phyloP scores from a whole-genome alignment of 1,284 basidiomycete species.

The Cystobasidium sp. region DNA sequence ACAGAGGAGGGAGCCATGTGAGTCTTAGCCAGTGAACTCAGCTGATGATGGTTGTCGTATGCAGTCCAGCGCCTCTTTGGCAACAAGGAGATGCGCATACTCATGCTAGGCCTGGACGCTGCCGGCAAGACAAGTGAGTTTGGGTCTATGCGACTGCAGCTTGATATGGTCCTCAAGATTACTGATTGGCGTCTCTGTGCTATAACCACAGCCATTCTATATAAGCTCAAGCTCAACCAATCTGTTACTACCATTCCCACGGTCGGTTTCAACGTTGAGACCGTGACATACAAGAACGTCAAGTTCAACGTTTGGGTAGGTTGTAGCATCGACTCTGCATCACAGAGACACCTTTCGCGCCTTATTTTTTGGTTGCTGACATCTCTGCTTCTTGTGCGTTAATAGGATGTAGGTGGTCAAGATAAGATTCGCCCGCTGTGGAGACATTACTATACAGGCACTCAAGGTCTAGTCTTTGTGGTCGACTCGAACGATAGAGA shows the following conservation, averaged over 20 bases:
- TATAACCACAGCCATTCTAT: constrained; percentile 60
- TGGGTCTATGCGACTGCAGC: neutral
- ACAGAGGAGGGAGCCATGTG: too few species aligned
- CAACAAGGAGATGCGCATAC: constrained; percentile 56
- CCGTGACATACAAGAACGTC: constrained; percentile 59
- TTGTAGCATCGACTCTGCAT: constrained; percentile 16
- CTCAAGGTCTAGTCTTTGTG: constrained; percentile 68
- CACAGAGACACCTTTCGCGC: too few species aligned
- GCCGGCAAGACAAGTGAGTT: constrained; percentile 87
- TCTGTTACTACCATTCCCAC: constrained; percentile 61
- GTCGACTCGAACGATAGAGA: constrained; percentile 81
- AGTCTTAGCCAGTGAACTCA: neutral
- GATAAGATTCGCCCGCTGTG: constrained; percentile 65
- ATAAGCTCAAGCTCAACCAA: constrained; percentile 61
- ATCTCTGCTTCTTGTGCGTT: neutral
- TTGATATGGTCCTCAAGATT: neutral
- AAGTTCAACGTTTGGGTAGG: constrained; percentile 58
- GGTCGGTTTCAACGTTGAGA: constrained; percentile 63
- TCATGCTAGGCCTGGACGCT: constrained; percentile 56
- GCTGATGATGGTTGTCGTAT: neutral
- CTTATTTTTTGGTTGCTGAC: too few species aligned
- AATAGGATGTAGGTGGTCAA: constrained; percentile 60
- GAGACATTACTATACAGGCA: constrained; percentile 88
- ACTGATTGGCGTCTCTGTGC: neutral
- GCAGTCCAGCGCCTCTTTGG: constrained; percentile 51